Conservation (phyloP, 495 filamentous ascomycete genomes). For the Neurospora cerealis region DNA sequence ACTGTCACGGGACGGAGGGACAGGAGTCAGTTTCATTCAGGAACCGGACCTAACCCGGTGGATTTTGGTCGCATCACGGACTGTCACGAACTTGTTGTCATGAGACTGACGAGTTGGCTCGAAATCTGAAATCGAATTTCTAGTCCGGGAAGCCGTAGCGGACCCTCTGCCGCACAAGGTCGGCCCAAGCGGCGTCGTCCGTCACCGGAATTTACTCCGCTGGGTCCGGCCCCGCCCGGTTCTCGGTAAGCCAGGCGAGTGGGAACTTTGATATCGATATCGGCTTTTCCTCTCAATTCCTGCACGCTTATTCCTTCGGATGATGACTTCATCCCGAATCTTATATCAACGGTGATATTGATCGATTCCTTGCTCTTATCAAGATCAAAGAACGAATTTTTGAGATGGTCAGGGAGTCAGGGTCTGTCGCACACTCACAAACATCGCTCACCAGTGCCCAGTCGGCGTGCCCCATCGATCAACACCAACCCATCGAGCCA, state of each 20-base stretch:
- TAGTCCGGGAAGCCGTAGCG: neutral
- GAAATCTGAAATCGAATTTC: neutral
- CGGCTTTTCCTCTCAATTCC: neutral
- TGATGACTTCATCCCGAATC: neutral
- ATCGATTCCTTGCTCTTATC: neutral
- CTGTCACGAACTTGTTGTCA: neutral
- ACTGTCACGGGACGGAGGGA: neutral
- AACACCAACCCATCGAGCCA: neutral
- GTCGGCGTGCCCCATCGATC: neutral
- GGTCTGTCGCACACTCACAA: neutral
- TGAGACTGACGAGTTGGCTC: neutral
- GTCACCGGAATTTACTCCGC: neutral
- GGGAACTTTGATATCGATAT: neutral
- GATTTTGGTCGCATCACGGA: neutral
- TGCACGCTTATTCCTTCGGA: neutral
- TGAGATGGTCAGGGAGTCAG: too few species aligned
- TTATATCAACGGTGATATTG: neutral
- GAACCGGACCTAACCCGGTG: neutral
- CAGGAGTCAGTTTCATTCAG: neutral
- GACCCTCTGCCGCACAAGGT: neutral
- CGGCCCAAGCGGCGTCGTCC: neutral
- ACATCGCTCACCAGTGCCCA: neutral
- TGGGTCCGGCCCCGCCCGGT: neutral
- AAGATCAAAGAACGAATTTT: neutral
- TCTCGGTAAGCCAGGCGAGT: neutral